These are phyloP conservation scores for Globisporangium apiculatum DNA, from an alignment of 352 stramenopile genomes.

Conservation along the genomic window DNA sequence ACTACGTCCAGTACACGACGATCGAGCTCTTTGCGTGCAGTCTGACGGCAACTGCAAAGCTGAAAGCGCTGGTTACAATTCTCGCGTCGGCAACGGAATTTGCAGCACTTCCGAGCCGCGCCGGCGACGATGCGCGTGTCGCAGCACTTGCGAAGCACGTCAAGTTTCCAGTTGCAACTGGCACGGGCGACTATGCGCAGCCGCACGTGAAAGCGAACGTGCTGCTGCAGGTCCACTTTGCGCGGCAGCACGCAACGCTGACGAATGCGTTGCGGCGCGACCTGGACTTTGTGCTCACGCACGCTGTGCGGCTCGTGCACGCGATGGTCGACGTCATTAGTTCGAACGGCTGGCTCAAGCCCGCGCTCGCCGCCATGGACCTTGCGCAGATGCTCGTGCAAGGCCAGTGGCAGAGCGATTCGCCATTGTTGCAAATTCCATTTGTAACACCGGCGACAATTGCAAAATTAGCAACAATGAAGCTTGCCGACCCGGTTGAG, in stretches of 20 bases:
- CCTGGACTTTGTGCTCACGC: conserved; percentile 86
- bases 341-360: conserved; percentile 98
- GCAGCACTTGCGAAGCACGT: conserved; percentile 92
- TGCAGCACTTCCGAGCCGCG: conserved; percentile 89
- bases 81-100: conserved; percentile 96
- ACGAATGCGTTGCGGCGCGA: conserved; percentile 91
- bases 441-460: conserved; percentile 93
- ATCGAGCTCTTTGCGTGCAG: conserved; percentile 98
- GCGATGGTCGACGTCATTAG: conserved; percentile 99
- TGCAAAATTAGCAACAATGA: conserved; percentile 39
- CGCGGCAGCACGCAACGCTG: conserved; percentile 85
- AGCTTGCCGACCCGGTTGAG: conserved; percentile 68
- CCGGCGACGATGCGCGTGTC: conserved; percentile 92
- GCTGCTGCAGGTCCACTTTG: conserved; percentile 97
- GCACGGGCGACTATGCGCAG: conserved; percentile 85
- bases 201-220: conserved; percentile 95
- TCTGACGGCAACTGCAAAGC: conserved; percentile 95
- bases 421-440: conserved; percentile 93
- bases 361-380: conserved; percentile 97
- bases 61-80: conserved; percentile 95
- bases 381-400: conserved; percentile 99
- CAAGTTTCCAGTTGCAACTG: conserved; percentile 86
- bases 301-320: conserved; percentile 93
- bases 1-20: conserved; percentile 99
- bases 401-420: conserved; percentile 97